Conservation (phyloP, 1,284 basidiomycete species). For the Coniferiporia sulphurascens region DNA sequence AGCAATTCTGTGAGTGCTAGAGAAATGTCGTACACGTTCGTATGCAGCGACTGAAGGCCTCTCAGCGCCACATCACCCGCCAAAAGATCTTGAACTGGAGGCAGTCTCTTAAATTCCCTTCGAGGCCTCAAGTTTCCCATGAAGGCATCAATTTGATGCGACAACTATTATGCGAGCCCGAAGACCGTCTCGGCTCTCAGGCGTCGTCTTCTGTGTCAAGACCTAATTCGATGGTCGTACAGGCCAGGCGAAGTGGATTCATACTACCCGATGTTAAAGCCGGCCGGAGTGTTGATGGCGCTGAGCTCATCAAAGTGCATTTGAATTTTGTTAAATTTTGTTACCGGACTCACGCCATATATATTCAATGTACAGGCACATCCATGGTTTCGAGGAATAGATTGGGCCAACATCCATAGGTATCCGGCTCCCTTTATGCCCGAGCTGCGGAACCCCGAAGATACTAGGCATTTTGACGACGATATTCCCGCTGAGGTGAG, state of each 20-base stretch:
- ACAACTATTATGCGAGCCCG: conserved; percentile 87
- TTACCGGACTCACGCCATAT: not conserved
- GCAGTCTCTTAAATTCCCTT: conserved; percentile 82
- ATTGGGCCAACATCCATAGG: conserved; percentile 78
- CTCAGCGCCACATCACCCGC: conserved; percentile 80
- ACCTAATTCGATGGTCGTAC: conserved; percentile 72
- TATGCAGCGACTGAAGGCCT: conserved; percentile 3
- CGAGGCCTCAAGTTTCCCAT: conserved; percentile 76
- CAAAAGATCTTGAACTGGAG: conserved; percentile 94
- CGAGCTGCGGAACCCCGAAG: conserved; percentile 70
- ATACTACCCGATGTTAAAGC: conserved; percentile 42
- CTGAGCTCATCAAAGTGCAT: conserved; percentile 78
- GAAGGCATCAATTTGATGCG: conserved; percentile 87
- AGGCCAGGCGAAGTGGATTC: conserved; percentile 73
- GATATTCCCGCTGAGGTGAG: conserved; percentile 86
- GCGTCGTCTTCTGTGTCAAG: conserved; percentile 61
- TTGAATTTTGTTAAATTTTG: conserved; percentile 18
- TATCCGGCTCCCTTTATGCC: conserved; percentile 86
- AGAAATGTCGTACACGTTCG: not conserved
- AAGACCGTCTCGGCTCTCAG: conserved; percentile 85
- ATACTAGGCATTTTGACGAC: conserved; percentile 88
- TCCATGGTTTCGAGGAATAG: conserved; percentile 83
- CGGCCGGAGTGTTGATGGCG: conserved; percentile 66
- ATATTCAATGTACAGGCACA: conserved; percentile 50
- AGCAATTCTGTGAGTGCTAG: conserved; percentile 71